Conservation (phyloP, 1,284 basidiomycete genomes). For the Puccinia hordei region DNA sequence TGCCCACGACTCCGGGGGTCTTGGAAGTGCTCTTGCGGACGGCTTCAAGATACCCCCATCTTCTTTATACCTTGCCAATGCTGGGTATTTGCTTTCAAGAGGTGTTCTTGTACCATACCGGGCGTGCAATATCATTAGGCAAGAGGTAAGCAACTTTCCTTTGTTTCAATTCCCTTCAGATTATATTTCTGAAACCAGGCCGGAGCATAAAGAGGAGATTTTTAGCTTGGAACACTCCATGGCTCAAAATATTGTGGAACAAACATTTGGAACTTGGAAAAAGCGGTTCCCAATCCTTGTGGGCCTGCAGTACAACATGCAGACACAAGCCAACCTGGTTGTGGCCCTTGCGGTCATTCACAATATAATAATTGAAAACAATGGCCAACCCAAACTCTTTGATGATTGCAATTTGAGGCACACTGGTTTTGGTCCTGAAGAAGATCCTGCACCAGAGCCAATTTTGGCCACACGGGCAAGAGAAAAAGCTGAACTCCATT, state of each 20-base stretch:
- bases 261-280: constrained; percentile 51
- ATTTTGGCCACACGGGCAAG: background rate
- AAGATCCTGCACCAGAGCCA: background rate
- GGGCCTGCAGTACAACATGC: background rate
- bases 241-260: constrained; percentile 51
- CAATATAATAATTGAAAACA: constrained; percentile 6
- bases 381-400: background rate
- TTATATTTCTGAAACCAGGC: constrained; percentile 30
- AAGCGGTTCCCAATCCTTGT: constrained; percentile 9
- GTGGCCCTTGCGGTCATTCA: background rate
- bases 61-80: constrained; percentile 61
- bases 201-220: constrained; percentile 48
- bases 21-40: constrained; percentile 53
- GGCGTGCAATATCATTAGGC: constrained; percentile 53
- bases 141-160: too few species aligned
- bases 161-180: too few species aligned
- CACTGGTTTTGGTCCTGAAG: background rate
- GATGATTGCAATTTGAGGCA: background rate
- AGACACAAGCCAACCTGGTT: background rate
- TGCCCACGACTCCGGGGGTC: constrained; percentile 59
- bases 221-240: constrained; percentile 51
- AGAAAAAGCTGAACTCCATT: background rate
- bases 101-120: constrained; percentile 57
- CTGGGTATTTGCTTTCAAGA: constrained; percentile 59
- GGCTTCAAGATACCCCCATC: constrained; percentile 58